Conservation (phyloP, 805 yeast species). For the Myxozyma nipponensis region DNA sequence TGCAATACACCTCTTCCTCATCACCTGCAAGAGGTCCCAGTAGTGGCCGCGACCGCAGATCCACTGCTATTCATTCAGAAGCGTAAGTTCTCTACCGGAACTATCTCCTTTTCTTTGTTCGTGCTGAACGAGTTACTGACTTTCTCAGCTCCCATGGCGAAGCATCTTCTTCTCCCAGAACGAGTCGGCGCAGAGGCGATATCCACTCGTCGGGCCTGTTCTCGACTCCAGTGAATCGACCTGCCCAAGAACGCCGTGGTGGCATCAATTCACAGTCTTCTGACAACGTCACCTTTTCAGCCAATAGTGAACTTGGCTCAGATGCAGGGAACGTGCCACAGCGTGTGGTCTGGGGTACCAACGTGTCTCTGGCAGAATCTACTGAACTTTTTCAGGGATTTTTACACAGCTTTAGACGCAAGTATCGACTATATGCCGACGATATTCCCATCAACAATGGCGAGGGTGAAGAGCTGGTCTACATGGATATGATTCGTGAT, state of each 20-base stretch:
- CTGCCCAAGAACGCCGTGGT: conserved; percentile 3
- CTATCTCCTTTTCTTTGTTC: no score
- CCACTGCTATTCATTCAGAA: conserved; percentile 18
- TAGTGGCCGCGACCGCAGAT: conserved; percentile 6
- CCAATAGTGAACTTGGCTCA: conserved; percentile 23
- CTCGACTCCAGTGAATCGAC: conserved; percentile 64
- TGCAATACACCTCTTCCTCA: conserved; percentile 23
- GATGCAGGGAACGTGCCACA: conserved; percentile 34
- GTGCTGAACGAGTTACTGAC: no score
- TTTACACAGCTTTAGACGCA: conserved; percentile 74
- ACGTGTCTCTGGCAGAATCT: conserved; percentile 87
- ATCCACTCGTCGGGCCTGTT: conserved; percentile 62
- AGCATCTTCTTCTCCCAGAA: conserved; percentile 14
- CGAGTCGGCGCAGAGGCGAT: conserved; percentile 59
- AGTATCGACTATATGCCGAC: conserved; percentile 59
- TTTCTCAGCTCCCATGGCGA: conserved; percentile 1
- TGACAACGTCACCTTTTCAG: conserved; percentile 21
- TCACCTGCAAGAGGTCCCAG: conserved; percentile 15
- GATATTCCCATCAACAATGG: conserved; percentile 41
- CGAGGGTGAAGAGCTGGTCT: conserved; percentile 69
- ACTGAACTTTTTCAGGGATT: conserved; percentile 76
- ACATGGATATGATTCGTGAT: conserved; percentile 65
- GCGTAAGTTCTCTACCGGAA: conserved; percentile 4
- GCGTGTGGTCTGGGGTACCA: conserved; percentile 94
- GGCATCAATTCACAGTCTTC: conserved; percentile 9